Base-by-base conservation (phyloP, 495 filamentous ascomycete genomes). In the Penicillium bialowiezense region DNA sequence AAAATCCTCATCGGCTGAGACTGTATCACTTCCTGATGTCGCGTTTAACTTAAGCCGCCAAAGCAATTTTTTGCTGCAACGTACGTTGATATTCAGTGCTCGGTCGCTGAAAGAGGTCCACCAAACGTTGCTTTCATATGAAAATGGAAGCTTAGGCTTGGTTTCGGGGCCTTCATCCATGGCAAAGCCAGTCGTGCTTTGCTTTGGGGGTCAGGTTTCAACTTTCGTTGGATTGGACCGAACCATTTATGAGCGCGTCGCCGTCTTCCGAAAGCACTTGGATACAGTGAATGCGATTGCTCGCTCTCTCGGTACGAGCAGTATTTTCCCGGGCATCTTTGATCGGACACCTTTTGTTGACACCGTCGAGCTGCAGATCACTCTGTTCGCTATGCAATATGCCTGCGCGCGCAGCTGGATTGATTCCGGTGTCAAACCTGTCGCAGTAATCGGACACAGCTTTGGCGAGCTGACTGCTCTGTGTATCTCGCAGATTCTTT, bases 311-410 rank as follows among this genome's bases (percentile, higher is more conserved):
- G 39, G 39, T 3, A 3, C 14, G 6, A 15, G 24, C 7, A 26
- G 39, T 7, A 29, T 41, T 28, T n/a, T 28, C 4, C 39, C 39
- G 1, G 39, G n/a, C 7, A 41, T 41, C 5, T 41, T 41, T 18
- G 21, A 28, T 4, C 21, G 23, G 0, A 18, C 13, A 2, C 23
- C 39, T 2, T 28, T 24, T 10, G 5, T 5, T 5, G 26, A 26
- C 10, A 28, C 17, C 1, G 39, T 29, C 2, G n/a, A 41, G 15
- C n/a, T 41, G 23, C 39, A 41, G 26, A 51, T 7, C n/a, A 35
- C 55, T 9, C 54, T 75, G 0, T 79, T 81, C 48, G 54, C 77
- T 1, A n/a, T 75, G 28, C 77, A 80, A 46, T 79, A 80, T 41
- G 52, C 74, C 3, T 71, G 51, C 31, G 74, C 77, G 0, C 63